phyloP scores from a whole-genome alignment of 2,329 filamentous ascomycete genomes.

The Sordariomycetes sp. region DNA sequence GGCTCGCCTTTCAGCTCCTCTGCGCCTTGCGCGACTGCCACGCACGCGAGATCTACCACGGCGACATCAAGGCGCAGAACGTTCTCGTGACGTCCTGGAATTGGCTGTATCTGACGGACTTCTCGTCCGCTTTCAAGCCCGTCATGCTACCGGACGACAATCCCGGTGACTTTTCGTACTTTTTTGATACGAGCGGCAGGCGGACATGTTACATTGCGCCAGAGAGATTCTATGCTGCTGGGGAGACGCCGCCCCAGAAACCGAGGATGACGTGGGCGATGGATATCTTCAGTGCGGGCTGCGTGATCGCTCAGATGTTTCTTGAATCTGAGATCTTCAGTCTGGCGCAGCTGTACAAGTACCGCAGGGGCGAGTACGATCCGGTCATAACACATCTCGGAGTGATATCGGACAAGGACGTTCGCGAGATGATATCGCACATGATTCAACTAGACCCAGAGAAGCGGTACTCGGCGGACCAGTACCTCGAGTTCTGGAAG shows the following conservation, averaged over 20 bases:
- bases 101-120: constrained; percentile 97
- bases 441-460: constrained; percentile 96
- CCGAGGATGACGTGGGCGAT: constrained; percentile 77
- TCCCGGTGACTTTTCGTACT: constrained; percentile 94
- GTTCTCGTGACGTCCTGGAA: constrained; percentile 97
- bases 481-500: constrained; percentile 89
- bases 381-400: constrained; percentile 71
- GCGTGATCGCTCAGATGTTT: constrained; percentile 93
- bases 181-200: constrained; percentile 86
- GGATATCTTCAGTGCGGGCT: constrained; percentile 96
- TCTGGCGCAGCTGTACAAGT: constrained; percentile 92
- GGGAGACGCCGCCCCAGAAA: constrained; percentile 52
- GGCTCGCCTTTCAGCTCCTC: constrained; percentile 91
- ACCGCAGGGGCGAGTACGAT: constrained; percentile 86
- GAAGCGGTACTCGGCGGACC: constrained; percentile 83
- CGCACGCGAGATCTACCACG: constrained; percentile 80
- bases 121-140: constrained; percentile 91
- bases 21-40: constrained; percentile 91
- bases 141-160: constrained; percentile 93
- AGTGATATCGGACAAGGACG: constrained; percentile 78
- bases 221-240: constrained; percentile 74
- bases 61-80: constrained; percentile 98
- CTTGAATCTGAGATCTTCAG: constrained; percentile 94
- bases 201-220: constrained; percentile 93
- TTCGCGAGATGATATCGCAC: constrained; percentile 82